Percentiles rank a stretch among this genome's conserved stretches.
Conservation (phyloP, 192 early-diverging fungal species). For the Anaeromyces robustus region DNA sequence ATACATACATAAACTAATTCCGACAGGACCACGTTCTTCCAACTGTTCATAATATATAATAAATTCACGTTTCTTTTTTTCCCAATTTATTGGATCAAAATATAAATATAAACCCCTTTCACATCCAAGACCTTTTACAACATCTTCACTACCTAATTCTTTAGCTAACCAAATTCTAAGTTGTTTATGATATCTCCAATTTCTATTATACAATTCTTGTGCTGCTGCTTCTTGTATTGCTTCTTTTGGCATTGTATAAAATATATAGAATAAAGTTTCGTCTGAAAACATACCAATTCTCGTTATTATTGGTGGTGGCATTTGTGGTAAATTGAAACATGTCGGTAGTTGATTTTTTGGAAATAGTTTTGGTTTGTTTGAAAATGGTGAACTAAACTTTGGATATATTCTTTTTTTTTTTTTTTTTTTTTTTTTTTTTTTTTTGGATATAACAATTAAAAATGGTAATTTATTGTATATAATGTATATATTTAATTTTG, state of each 20-base stretch:
- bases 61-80: slow-evolving; percentile 78
- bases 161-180: slow-evolving; percentile 81
- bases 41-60: slow-evolving; percentile 72
- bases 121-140: slow-evolving; percentile 6
- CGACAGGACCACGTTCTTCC: slow-evolving; percentile 50
- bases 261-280: slow-evolving; percentile 94
- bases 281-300: slow-evolving; percentile 62
- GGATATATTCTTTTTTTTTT: neutral
- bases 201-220: slow-evolving; percentile 80
- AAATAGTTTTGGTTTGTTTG: neutral
- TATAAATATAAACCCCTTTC: slow-evolving; percentile 82
- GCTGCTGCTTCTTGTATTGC: slow-evolving; percentile 82
- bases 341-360: neutral
- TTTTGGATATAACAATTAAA: too few species aligned
- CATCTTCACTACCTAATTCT: slow-evolving; percentile 26
- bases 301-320: slow-evolving; percentile 41
- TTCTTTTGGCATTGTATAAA: slow-evolving; percentile 92
- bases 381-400: neutral
- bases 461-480: too few species aligned
- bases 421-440: too few species aligned
- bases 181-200: slow-evolving; percentile 96
- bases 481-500: too few species aligned
- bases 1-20: slow-evolving; percentile 1
- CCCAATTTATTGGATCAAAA: slow-evolving; percentile 84
- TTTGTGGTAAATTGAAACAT: slow-evolving; percentile 1